phyloP scores from a whole-genome alignment of 2,329 filamentous ascomycete species.

The Ascochyta viciae-villosae region DNA sequence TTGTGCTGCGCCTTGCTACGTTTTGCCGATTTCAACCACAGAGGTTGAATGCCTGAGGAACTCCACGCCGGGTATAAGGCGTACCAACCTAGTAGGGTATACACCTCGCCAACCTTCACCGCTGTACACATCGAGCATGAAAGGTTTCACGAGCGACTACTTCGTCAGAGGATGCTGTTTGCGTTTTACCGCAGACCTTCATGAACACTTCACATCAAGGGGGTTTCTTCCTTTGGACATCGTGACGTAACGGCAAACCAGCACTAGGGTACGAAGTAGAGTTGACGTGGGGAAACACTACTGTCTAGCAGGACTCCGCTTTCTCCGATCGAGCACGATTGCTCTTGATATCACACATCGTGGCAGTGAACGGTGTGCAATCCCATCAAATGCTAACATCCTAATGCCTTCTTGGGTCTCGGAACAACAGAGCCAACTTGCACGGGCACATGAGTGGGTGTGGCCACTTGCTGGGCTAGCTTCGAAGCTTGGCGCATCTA shows the following conservation, averaged over 20 bases:
- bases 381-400: background rate
- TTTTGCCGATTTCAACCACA: background rate
- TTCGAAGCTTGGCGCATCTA: conserved; percentile 4
- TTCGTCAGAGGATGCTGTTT: no score
- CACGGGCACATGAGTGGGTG: conserved; percentile 2
- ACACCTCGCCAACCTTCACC: no score
- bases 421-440: background rate
- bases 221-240: no score
- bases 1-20: conserved; percentile 6
- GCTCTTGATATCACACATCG: background rate
- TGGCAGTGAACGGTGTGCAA: conserved; percentile 1
- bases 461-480: background rate
- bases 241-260: no score
- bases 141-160: background rate
- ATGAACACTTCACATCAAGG: no score
- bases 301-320: background rate
- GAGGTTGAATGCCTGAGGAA: background rate
- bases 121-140: background rate
- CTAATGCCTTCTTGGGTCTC: background rate
- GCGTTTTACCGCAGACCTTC: no score
- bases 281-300: background rate
- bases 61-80: background rate
- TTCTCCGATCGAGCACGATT: conserved; percentile 1
- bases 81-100: background rate
- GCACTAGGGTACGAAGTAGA: background rate